Evolutionary conservation across 371 early-diverging fungal species (phyloP), one percentile per base, ranked within the genome.

Genomic region (Blakeslea trispora): DNA sequence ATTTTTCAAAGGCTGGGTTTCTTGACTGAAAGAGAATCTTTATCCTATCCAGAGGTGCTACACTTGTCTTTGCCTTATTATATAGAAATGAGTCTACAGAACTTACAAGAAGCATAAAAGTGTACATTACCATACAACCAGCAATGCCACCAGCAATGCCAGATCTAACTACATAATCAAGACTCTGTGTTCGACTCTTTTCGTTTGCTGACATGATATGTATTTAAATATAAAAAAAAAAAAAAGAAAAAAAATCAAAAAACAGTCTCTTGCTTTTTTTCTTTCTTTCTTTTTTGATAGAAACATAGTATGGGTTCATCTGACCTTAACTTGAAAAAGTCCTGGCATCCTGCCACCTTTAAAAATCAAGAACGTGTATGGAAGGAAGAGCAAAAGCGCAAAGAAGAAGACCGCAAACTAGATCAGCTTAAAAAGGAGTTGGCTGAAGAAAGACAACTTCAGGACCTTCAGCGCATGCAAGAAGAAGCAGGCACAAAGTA

Each of bases 1-100:
- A 92, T 69, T 86, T 84, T 41, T 86, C 86, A 72, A 86, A 97
- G 15, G 84, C 73, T 7, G 95, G 93, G 57, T 94, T 93, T 66
- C 83, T 86, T 19, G 96, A 86, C 75, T 98, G 99, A 66, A 98
- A 98, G 35, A 97, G 78, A 23, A 98, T 98, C 81, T 98, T 98
- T 50, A 98, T 96, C 57, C 99, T 84, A 71, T 98, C 99, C 61
- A 98, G 69, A 6, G 99, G 99, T 11, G 98, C 99, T 51, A 97
- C 89, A 0, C 82, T 82, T 2, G 96, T 93, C 63, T 98, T 97
- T n/a, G 96, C 96, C 83, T 83, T 34, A n/a, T 6, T 21, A 50
- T 23, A 45, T 14, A 13, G n/a, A n/a, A n/a, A n/a, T 13, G 22
- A 32, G 14, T 23, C 18, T n/a, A 19, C 13, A 1, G 35, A 19